Percentiles rank a stretch among this genome's conserved stretches.
phyloP scores from a whole-genome alignment of 2,329 filamentous ascomycete species.

The Ilyonectria robusta region DNA sequence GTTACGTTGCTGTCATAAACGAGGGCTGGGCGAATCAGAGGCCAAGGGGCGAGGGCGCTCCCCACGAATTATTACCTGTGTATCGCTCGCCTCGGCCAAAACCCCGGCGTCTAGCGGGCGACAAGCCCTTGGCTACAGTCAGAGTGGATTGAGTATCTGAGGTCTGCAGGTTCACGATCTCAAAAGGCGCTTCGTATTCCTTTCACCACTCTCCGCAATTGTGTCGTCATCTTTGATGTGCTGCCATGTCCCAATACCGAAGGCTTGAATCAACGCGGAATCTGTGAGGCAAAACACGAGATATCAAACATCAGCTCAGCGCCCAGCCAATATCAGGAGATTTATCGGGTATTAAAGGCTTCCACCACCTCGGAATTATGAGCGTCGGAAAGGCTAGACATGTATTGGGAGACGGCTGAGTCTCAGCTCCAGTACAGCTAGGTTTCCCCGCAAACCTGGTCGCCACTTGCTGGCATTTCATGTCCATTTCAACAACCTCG shows the following conservation, averaged over 20 bases:
- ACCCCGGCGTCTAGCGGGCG: slow-evolving; percentile 4
- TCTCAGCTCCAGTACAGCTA: slow-evolving; percentile 41
- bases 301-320: slow-evolving; percentile 6
- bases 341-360: not conserved
- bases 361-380: not conserved
- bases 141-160: slow-evolving; percentile 11
- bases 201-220: slow-evolving; percentile 19
- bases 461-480: slow-evolving; percentile 28
- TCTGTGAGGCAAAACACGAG: not conserved
- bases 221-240: slow-evolving; percentile 21
- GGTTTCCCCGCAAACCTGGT: slow-evolving; percentile 47
- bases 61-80: slow-evolving; percentile 21
- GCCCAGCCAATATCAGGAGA: not conserved
- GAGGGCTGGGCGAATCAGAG: slow-evolving; percentile 26
- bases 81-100: slow-evolving; percentile 13
- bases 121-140: slow-evolving; percentile 11
- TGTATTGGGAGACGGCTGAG: slow-evolving; percentile 21
- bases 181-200: slow-evolving; percentile 10
- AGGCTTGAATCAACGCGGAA: not conserved
- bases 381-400: not conserved
- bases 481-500: slow-evolving; percentile 32
- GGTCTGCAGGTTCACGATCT: slow-evolving; percentile 16
- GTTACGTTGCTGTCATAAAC: slow-evolving; percentile 32
- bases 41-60: slow-evolving; percentile 7
- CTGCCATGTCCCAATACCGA: not conserved